Conservation (phyloP, 176 grass and related monocot species). For the Oryza rufipogon region DNA sequence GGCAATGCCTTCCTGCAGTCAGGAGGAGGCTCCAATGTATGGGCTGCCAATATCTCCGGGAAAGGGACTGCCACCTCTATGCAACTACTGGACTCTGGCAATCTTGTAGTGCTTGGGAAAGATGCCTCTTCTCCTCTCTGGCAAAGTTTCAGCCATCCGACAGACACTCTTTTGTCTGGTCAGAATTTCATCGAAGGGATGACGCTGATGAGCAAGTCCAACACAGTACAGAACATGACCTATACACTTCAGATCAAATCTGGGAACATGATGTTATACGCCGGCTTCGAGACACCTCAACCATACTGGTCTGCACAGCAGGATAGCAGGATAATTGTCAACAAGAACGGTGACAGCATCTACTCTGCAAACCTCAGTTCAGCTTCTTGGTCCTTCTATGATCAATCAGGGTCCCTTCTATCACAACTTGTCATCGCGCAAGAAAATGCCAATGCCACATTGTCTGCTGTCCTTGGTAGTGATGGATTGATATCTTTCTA, state of each 20-base stretch:
- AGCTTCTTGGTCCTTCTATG: conserved; percentile 82
- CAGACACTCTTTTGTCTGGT: conserved; percentile 74
- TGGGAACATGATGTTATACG: conserved; percentile 71
- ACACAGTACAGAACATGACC: conserved; percentile 51
- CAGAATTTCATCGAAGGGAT: conserved; percentile 77
- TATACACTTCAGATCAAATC: conserved; percentile 74
- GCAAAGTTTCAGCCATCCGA: conserved; percentile 92
- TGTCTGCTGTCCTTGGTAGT: conserved; percentile 50
- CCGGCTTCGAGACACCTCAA: conserved; percentile 56
- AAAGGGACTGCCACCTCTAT: conserved; percentile 51
- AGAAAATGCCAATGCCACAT: conserved; percentile 51
- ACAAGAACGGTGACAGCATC: conserved; percentile 49
- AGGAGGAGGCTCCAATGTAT: conserved; percentile 48
- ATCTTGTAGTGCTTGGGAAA: conserved; percentile 67
- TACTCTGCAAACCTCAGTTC: conserved; percentile 65
- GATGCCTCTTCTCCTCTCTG: conserved; percentile 63
- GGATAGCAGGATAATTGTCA: conserved; percentile 54
- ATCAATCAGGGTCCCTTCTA: conserved; percentile 50
- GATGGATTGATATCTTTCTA: conserved; percentile 68
- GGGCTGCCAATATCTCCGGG: conserved; percentile 65
- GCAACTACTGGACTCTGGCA: conserved; percentile 74
- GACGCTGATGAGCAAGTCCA: conserved; percentile 58
- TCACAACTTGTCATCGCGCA: conserved; percentile 53
- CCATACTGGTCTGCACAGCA: conserved; percentile 78
- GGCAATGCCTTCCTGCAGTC: conserved; percentile 78